Percentiles rank a stretch among this genome's conserved stretches.
Conservation (phyloP, 1,284 basidiomycete genomes). For the Anthracocystis panici-leucophaei region DNA sequence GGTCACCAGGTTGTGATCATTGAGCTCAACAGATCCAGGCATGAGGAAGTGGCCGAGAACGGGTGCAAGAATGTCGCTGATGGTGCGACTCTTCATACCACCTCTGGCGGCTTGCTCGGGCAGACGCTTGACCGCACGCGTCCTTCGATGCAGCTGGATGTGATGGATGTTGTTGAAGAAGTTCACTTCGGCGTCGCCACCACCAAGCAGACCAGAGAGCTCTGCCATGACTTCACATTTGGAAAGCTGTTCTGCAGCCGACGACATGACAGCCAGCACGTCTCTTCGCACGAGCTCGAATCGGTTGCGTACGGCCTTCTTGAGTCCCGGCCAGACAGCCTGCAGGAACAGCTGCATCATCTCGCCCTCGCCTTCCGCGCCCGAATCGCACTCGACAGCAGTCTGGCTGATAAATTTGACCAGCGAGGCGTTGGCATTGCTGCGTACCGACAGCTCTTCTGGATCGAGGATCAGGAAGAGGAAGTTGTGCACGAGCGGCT, state of each 20-base stretch:
- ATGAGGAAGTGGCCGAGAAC: slow-evolving; percentile 84
- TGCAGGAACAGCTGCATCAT: slow-evolving; percentile 74
- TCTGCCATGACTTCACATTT: slow-evolving; percentile 78
- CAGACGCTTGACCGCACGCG: slow-evolving; percentile 86
- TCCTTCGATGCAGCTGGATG: slow-evolving; percentile 90
- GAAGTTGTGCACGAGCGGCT: slow-evolving; percentile 85
- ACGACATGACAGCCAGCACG: slow-evolving; percentile 82
- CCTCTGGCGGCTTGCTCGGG: slow-evolving; percentile 83
- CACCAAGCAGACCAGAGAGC: slow-evolving; percentile 84
- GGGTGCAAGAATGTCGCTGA: slow-evolving; percentile 88
- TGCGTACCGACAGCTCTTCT: slow-evolving; percentile 87
- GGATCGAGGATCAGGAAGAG: slow-evolving; percentile 89
- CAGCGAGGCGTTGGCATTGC: slow-evolving; percentile 82
- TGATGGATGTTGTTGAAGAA: slow-evolving; percentile 98
- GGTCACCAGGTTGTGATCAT: slow-evolving; percentile 90
- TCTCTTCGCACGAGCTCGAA: slow-evolving; percentile 90
- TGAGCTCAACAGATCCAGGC: slow-evolving; percentile 73
- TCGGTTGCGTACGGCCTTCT: slow-evolving; percentile 82
- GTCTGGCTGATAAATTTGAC: slow-evolving; percentile 77
- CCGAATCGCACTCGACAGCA: slow-evolving; percentile 26
- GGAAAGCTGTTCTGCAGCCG: slow-evolving; percentile 75
- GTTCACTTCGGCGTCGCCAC: slow-evolving; percentile 92
- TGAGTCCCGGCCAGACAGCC: slow-evolving; percentile 83
- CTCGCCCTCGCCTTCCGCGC: slow-evolving; percentile 18
- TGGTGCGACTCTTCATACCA: slow-evolving; percentile 78